These are phyloP conservation scores for Monosporascus cannonballus DNA, from an alignment of 2,329 filamentous ascomycete genomes.

Conservation along the genomic window DNA sequence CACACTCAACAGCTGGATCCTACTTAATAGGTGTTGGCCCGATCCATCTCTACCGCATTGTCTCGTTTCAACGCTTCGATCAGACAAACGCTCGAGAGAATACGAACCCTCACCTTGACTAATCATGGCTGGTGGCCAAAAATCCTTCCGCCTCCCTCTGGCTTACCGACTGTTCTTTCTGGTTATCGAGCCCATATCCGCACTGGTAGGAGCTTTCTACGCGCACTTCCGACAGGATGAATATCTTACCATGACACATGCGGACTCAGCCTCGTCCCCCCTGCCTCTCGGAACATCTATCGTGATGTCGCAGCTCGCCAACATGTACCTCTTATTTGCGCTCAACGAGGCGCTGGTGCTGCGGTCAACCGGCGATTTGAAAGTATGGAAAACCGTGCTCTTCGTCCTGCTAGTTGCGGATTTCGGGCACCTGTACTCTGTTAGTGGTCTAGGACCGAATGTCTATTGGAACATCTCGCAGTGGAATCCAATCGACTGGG, in stretches of 20 bases:
- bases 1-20: no score
- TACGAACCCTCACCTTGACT: background rate
- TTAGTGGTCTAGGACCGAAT: slow-evolving; percentile 49
- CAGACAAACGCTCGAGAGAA: background rate
- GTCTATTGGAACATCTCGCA: slow-evolving; percentile 57
- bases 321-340: slow-evolving; percentile 71
- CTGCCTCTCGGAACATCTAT: slow-evolving; percentile 58
- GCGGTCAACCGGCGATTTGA: slow-evolving; percentile 59
- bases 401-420: slow-evolving; percentile 67
- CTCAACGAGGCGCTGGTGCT: slow-evolving; percentile 73
- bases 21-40: no score
- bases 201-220: slow-evolving; percentile 46
- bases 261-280: slow-evolving; percentile 39
- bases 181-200: slow-evolving; percentile 57
- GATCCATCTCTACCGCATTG: no score
- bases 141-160: slow-evolving; percentile 44
- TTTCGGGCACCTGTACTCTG: slow-evolving; percentile 66
- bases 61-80: no score
- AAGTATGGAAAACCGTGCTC: slow-evolving; percentile 65
- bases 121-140: slow-evolving; percentile 3
- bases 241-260: slow-evolving; percentile 62
- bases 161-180: slow-evolving; percentile 70
- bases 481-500: slow-evolving; percentile 65
- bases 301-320: slow-evolving; percentile 68
- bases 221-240: slow-evolving; percentile 41